Percentiles rank a stretch among this genome's conserved stretches.
Conservation (phyloP, 2,329 filamentous ascomycete genomes). For the Fusarium lateritium region DNA sequence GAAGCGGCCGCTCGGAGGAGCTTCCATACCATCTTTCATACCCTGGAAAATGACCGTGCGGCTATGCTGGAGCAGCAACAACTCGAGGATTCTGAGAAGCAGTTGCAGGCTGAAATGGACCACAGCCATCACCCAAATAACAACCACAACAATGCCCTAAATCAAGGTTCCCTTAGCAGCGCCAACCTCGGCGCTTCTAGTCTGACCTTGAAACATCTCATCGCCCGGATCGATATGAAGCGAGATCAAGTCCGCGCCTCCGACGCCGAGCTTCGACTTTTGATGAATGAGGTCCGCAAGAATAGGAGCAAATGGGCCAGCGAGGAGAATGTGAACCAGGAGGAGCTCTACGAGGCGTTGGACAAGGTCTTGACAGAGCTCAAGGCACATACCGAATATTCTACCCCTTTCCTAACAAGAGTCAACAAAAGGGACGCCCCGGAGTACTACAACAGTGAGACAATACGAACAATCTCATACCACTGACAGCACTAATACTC, state of each 20-base stretch:
- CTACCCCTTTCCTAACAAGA: conserved; percentile 91
- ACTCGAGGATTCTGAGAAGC: conserved; percentile 95
- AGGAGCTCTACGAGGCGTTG: conserved; percentile 95
- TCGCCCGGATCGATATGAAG: conserved; percentile 94
- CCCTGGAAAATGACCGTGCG: conserved; percentile 92
- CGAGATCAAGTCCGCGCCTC: conserved; percentile 91
- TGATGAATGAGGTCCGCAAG: conserved; percentile 98
- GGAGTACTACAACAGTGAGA: conserved; percentile 91
- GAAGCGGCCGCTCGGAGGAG: conserved; percentile 91
- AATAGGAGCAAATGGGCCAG: conserved; percentile 99
- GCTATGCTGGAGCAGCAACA: conserved; percentile 99
- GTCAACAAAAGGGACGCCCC: conserved; percentile 98
- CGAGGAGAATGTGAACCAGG: conserved; percentile 96
- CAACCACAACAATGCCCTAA: conserved; percentile 68
- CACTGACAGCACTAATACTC: conserved; percentile 42
- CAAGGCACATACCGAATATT: conserved; percentile 97
- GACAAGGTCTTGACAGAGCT: conserved; percentile 98
- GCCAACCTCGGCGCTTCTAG: conserved; percentile 97
- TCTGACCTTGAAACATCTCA: conserved; percentile 95
- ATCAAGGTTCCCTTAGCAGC: conserved; percentile 91
- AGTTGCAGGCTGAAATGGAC: conserved; percentile 96
- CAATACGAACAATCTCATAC: conserved; percentile 9
- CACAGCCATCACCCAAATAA: conserved; percentile 69
- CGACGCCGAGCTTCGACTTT: conserved; percentile 88
- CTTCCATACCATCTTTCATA: conserved; percentile 95